These are phyloP conservation scores for Capsicum rhomboideum DNA, from an alignment of 257 asterid species.

Conservation along the genomic window DNA sequence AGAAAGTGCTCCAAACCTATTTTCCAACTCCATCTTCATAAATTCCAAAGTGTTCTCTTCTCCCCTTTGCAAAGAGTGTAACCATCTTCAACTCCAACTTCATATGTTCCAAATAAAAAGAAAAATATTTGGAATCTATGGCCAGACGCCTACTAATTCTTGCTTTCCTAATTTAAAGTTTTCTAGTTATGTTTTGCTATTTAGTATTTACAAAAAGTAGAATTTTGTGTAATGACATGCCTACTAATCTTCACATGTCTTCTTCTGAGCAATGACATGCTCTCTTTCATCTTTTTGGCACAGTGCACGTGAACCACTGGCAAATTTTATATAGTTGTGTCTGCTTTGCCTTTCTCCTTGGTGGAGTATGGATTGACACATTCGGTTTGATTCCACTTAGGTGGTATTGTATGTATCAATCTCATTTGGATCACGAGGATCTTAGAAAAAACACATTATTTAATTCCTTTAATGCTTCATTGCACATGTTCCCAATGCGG, in stretches of 20 bases:
- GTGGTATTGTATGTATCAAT: background rate
- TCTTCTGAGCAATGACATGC: background rate
- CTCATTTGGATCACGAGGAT: background rate
- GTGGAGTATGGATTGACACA: background rate
- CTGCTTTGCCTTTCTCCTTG: background rate
- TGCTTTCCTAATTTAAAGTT: too few relatives aligned
- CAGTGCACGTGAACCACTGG: background rate
- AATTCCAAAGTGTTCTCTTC: too few relatives aligned
- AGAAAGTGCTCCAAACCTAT: too few relatives aligned
- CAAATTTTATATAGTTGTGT: background rate
- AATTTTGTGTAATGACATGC: too few relatives aligned
- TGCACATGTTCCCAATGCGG: background rate
- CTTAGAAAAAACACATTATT: background rate
- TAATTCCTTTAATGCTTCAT: background rate
- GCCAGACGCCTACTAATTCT: too few relatives aligned
- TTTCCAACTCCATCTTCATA: too few relatives aligned
- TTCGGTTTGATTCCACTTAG: background rate
- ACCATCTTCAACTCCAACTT: too few relatives aligned
- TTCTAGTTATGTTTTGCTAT: too few relatives aligned
- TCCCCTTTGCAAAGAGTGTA: too few relatives aligned
- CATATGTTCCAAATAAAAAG: too few relatives aligned
- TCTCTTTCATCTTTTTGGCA: background rate
- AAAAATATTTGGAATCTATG: too few relatives aligned
- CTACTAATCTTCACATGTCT: background rate
- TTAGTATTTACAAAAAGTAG: too few relatives aligned